Evolutionary conservation across 179 eudicot genomes (phyloP).

Genomic region (Spergularia azorica): DNA sequence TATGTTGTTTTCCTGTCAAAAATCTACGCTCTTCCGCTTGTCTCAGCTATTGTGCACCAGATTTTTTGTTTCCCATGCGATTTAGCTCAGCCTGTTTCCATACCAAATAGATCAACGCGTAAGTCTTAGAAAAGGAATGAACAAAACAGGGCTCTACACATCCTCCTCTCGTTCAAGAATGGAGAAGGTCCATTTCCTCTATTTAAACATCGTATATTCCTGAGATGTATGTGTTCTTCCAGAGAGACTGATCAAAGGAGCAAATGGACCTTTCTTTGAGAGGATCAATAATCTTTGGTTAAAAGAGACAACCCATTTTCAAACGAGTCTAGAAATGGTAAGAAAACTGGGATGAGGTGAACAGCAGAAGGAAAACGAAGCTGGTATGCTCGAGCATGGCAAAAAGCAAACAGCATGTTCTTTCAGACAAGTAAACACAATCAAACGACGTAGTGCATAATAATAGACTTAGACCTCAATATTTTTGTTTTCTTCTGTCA

Average conservation of each 20-base stretch:
- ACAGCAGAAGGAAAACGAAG: too few relatives aligned
- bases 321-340: too few relatives aligned
- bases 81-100: conserved; percentile 75
- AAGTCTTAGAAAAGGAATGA: neutral
- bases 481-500: conserved; percentile 68
- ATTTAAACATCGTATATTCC: too few relatives aligned
- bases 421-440: neutral
- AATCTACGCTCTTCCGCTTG: conserved; percentile 8
- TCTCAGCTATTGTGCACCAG: conserved; percentile 35
- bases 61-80: conserved; percentile 13
- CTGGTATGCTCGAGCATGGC: too few relatives aligned
- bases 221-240: too few relatives aligned
- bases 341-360: too few relatives aligned
- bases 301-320: too few relatives aligned
- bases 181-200: neutral
- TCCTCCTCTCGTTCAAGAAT: neutral
- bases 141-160: neutral
- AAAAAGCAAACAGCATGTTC: neutral
- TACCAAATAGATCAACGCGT: conserved; percentile 10
- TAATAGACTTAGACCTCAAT: conserved; percentile 60
- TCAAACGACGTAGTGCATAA: neutral
- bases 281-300: too few relatives aligned
- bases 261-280: too few relatives aligned
- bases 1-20: conserved; percentile 17
- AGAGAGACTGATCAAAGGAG: too few relatives aligned